Base-by-base conservation (phyloP, 2,329 filamentous ascomycete species). In the Mollisia scopiformis region DNA sequence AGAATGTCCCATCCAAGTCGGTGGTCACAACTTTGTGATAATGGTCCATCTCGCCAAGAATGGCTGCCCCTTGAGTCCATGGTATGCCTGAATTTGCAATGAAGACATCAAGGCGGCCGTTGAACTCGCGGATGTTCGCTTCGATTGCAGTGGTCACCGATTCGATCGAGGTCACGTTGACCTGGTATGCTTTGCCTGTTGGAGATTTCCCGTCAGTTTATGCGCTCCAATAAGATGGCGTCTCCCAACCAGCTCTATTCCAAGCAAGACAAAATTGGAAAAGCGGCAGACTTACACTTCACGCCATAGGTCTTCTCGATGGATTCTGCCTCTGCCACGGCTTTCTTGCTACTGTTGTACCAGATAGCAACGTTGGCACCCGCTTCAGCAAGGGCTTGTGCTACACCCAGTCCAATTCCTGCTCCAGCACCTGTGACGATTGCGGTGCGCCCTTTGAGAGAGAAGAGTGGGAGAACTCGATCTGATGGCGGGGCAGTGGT, bases 11-110 rank as follows among this genome's bases (percentile, higher is more conserved):
- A 73, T 92, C 89, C 14, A 94, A 76, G 74, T 95, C 90, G 53
- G 89, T 88, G 50, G 80, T 78, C 66, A 92, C 81, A 39, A 94
- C 88, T 62, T 86, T 83, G 53, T 82, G 81, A 77, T 90, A 91
- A 69, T 86, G 84, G 19, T 86, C 82, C 19, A 88, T 72, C 5
- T 84, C 77, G 25, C 87, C 88, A 63, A 91, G 87, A 35, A 91
- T 79, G 72, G 89, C 86, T 8, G 86, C 73, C 0, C 88, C 88
- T 61, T 91, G 81, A 2, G 83, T 87, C 89, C 89, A 93, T 0
- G 87, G 82, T 56, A 93, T 87, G 55, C 90, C 90, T 14, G 88
- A 88, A 72, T 95, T 94, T 68, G 91, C 90, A 47, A 93, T 85
- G 69, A 94, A 92, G 66, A 92, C 80, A 69, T 93, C 91, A 8